phyloP scores from a whole-genome alignment of 345 rosid species.

The Ceriops tagal region DNA sequence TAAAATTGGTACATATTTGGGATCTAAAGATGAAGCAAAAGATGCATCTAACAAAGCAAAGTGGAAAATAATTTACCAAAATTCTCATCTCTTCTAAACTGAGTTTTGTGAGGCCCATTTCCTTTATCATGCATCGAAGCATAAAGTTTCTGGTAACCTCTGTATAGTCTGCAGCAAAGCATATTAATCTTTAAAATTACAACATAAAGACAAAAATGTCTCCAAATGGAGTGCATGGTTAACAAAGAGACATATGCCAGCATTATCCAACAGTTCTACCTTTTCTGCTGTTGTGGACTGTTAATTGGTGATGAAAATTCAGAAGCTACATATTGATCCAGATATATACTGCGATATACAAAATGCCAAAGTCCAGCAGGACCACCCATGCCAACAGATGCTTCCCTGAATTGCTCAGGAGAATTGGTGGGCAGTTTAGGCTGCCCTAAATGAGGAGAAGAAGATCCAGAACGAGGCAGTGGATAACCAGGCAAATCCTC shows the following conservation, averaged over 20 bases:
- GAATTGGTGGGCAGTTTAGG: constrained; percentile 39
- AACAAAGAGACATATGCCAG: neutral
- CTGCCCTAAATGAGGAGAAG: constrained; percentile 45
- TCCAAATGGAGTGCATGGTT: neutral
- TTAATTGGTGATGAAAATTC: constrained; percentile 82
- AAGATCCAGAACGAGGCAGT: constrained; percentile 44
- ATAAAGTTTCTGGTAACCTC: constrained; percentile 86
- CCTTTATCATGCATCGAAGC: constrained; percentile 89
- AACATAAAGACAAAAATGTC: constrained; percentile 6
- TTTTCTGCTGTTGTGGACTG: constrained; percentile 70
- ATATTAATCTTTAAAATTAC: constrained; percentile 12
- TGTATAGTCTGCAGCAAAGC: constrained; percentile 61
- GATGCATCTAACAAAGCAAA: neutral
- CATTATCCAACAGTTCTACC: constrained; percentile 36
- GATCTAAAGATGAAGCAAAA: neutral
- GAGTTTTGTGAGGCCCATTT: constrained; percentile 88
- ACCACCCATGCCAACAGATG: constrained; percentile 72
- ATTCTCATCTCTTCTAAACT: constrained; percentile 89
- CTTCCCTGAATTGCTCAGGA: constrained; percentile 47
- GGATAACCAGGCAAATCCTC: constrained; percentile 78
- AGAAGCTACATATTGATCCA: constrained; percentile 89
- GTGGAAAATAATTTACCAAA: constrained; percentile 45
- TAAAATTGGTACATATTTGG: neutral
- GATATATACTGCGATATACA: constrained; percentile 86
- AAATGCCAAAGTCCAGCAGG: constrained; percentile 98